A percentile compares a stretch with the other conserved stretches of the same genome.
These are phyloP conservation scores for Logfia minima DNA, from an alignment of 129 eudicot species.

Conservation along the genomic window DNA sequence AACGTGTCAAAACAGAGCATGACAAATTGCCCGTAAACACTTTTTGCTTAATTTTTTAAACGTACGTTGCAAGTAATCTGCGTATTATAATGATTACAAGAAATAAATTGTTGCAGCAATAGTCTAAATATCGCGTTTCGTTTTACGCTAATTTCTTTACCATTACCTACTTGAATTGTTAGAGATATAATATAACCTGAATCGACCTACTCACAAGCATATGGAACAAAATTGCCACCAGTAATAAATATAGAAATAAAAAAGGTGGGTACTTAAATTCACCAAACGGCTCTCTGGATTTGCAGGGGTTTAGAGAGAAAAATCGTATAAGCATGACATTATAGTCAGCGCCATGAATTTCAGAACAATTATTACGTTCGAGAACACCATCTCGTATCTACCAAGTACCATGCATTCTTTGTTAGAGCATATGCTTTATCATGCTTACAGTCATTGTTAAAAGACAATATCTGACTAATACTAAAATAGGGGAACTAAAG, in stretches of 20 bases:
- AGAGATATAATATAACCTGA: neutral
- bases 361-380: neutral
- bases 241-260: neutral
- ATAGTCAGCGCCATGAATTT: neutral
- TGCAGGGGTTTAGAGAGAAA: neutral
- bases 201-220: neutral
- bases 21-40: neutral
- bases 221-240: neutral
- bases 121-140: no score
- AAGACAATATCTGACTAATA: neutral
- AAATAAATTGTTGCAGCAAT: no score
- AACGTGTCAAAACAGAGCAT: neutral
- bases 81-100: neutral
- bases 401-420: neutral
- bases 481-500: neutral
- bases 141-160: no score
- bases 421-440: slow-evolving; percentile 6
- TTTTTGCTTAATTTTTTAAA: neutral
- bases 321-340: neutral
- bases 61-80: neutral
- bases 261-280: neutral
- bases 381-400: neutral
- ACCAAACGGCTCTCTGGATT: neutral
- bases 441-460: neutral
- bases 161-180: neutral